Percentiles rank a stretch among this genome's conserved stretches.
phyloP scores from a whole-genome alignment of 305 asterid genomes.

The Euphrasia arctica region DNA sequence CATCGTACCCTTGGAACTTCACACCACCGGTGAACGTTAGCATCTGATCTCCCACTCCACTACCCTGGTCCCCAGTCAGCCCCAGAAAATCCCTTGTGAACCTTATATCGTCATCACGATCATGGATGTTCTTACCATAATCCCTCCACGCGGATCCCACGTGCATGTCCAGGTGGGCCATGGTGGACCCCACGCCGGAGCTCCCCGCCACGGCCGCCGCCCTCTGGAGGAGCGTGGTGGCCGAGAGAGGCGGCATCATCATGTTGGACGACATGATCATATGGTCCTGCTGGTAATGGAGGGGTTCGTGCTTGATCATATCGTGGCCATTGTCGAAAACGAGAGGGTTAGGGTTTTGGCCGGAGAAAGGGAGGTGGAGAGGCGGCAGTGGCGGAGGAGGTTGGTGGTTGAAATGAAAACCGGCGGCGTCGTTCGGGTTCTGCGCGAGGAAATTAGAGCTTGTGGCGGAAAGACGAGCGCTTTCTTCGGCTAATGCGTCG shows the following conservation, averaged over 20 bases:
- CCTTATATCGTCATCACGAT: constrained; percentile 25
- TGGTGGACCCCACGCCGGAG: constrained; percentile 41
- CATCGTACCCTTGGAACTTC: constrained; percentile 44
- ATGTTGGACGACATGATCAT: neutral
- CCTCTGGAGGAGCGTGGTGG: constrained; percentile 79
- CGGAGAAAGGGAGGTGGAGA: constrained; percentile 38
- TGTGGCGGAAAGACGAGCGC: constrained; percentile 65
- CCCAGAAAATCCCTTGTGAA: constrained; percentile 80
- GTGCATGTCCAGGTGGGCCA: constrained; percentile 67
- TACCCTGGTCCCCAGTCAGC: constrained; percentile 45
- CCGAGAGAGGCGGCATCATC: constrained; percentile 49
- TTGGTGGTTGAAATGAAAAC: constrained; percentile 30
- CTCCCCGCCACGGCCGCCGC: constrained; percentile 46
- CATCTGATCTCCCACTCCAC: constrained; percentile 30
- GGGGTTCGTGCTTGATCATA: constrained; percentile 49
- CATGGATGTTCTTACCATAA: neutral
- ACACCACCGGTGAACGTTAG: constrained; percentile 41
- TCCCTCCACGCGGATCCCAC: constrained; percentile 49
- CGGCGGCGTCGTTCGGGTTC: constrained; percentile 30
- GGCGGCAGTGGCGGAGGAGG: constrained; percentile 21
- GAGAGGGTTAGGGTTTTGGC: constrained; percentile 32
- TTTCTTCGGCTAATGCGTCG: constrained; percentile 86
- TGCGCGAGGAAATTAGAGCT: constrained; percentile 34
- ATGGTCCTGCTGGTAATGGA: constrained; percentile 40
- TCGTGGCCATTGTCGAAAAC: constrained; percentile 16